Base-by-base conservation (phyloP, 108 stramenopile species). In the Chaetoceros muelleri region DNA sequence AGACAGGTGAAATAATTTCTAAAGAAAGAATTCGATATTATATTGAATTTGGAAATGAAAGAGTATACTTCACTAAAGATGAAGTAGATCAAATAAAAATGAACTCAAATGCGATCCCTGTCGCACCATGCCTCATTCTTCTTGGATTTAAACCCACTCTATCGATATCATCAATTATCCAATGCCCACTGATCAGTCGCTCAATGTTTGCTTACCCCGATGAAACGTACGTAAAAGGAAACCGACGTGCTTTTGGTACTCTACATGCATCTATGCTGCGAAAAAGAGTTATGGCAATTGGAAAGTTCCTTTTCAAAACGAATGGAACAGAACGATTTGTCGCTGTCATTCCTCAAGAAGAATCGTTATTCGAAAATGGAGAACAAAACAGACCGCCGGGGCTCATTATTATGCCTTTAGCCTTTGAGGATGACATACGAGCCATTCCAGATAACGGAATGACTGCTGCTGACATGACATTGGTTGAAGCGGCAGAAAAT, bases 351-450 rank as follows among this genome's bases (percentile, higher is more conserved):
- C 82, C 88, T 28, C 52, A 73, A 47, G 72, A 81, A 34, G 52
- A 49, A 18, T 44, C 30, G 50, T 62, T 44, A 24, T 57, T 44
- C 17, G 52, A 63, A 16, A 61, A 70, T 30, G 23, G 48, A 2
- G 28, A 7, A 21, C 62, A 55, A 28, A 20, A 13, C 24, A 46
- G 2, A 34, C 69, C 66, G 26, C 61, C 65, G 30, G 81, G 80
- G 17, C 65, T 85, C 49, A 30, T 79, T 23, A 69, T 83, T 22
- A 53, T 65, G 21, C 56, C 61, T 3, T 55, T 89, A 29, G 84
- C 87, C 8, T 89, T 72, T 56, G 78, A 76, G 40, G 80, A 85
- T 26, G 84, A 85, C 23, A 64, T 76, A 30, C 72, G 80, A 17
- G 62, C 24, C 10, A 21, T 68, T 10, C 24, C 24, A 2, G 66